Conservation (phyloP, 345 rosid genomes). For the Jatropha curcas region DNA sequence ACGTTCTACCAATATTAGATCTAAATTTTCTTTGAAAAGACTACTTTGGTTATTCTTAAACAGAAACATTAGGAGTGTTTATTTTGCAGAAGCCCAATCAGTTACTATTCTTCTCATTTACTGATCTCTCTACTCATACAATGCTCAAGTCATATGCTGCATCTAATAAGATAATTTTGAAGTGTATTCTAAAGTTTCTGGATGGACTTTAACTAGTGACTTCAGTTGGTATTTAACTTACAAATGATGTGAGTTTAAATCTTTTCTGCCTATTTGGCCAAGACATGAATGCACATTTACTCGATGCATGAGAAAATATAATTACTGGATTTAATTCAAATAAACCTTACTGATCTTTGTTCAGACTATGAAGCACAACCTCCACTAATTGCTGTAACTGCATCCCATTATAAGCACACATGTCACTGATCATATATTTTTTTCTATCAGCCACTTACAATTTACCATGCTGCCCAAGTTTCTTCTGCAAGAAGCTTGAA, state of each 20-base stretch:
- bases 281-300: background rate
- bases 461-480: conserved; percentile 66
- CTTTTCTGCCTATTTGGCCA: conserved; percentile 1
- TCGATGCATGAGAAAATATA: background rate
- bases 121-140: too few relatives aligned
- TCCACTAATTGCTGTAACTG: conserved; percentile 2
- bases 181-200: background rate
- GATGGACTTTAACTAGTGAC: background rate
- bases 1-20: background rate
- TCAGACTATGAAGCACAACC: background rate
- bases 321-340: background rate
- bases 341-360: background rate
- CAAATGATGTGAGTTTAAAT: background rate
- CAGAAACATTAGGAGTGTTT: background rate
- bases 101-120: background rate
- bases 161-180: background rate
- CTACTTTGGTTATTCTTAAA: background rate
- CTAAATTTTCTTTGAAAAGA: background rate
- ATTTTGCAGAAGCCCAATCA: background rate
- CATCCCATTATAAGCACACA: conserved; percentile 1
- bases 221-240: background rate
- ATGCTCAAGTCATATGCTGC: too few relatives aligned
- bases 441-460: conserved; percentile 69
- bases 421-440: background rate
- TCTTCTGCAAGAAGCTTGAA: conserved; percentile 39